Evolutionary conservation across 2,329 filamentous ascomycete genomes (phyloP).

Genomic region (Cordyceps militaris): DNA sequence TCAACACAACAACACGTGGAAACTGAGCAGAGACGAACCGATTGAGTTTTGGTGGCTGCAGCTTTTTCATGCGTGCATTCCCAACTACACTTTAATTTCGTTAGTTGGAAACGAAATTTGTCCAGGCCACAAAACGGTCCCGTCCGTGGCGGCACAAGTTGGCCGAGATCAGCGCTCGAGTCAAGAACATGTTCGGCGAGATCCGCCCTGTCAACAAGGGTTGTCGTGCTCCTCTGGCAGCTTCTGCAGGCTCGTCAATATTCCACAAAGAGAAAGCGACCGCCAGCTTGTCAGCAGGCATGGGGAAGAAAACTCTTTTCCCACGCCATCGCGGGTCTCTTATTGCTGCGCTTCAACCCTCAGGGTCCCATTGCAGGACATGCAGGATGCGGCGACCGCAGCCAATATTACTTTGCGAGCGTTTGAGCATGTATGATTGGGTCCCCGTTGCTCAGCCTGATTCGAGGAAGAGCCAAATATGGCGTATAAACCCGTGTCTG

Average conservation of each 20-base stretch:
- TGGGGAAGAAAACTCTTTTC: neutral
- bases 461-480: neutral
- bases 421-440: constrained; percentile 1
- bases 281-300: neutral
- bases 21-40: neutral
- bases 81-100: neutral
- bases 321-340: neutral
- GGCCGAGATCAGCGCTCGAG: neutral
- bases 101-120: neutral
- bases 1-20: neutral
- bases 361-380: neutral
- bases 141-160: neutral
- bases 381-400: neutral
- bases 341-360: neutral
- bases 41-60: constrained; percentile 2
- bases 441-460: neutral
- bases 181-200: neutral
- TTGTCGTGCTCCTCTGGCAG: neutral
- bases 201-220: neutral
- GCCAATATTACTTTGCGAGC: neutral
- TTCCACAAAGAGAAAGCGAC: neutral
- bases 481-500: neutral
- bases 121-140: neutral
- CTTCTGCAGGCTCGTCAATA: neutral
- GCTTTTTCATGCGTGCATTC: neutral